phyloP scores from a whole-genome alignment of 176 grass and related monocot genomes.

The Stipa capillata region DNA sequence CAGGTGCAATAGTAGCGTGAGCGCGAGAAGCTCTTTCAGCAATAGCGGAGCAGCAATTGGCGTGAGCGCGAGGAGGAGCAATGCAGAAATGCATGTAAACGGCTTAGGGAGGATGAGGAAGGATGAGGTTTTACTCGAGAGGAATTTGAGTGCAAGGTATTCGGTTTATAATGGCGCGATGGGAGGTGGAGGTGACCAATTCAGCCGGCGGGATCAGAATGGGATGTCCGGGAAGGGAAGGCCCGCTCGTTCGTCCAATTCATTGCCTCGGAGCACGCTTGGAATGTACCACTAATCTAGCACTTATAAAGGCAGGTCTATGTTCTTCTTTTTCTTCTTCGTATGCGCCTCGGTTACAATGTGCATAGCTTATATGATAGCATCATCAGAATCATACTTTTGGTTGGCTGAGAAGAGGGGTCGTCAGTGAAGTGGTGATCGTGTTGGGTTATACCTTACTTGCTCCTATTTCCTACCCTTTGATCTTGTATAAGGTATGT shows the following conservation, averaged over 20 bases:
- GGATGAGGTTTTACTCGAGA: slow-evolving; percentile 61
- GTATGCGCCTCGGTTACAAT: background rate
- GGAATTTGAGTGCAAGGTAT: slow-evolving; percentile 54
- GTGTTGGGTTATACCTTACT: slow-evolving; percentile 19
- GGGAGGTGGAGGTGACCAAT: slow-evolving; percentile 17
- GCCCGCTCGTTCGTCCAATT: slow-evolving; percentile 34
- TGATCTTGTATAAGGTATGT: background rate
- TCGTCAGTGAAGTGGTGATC: background rate
- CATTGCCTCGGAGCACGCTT: slow-evolving; percentile 31
- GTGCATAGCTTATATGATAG: slow-evolving; percentile 10
- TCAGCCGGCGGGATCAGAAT: slow-evolving; percentile 27
- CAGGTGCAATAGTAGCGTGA: slow-evolving; percentile 69
- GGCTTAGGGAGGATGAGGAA: slow-evolving; percentile 45
- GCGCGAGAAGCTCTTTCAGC: slow-evolving; percentile 53
- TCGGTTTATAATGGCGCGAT: slow-evolving; percentile 33
- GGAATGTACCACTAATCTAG: slow-evolving; percentile 38
- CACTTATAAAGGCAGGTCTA: background rate
- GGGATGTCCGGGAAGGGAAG: slow-evolving; percentile 28
- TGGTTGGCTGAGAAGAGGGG: background rate
- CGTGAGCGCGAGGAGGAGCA: slow-evolving; percentile 47
- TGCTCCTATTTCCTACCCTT: slow-evolving; percentile 12
- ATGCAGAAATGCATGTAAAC: slow-evolving; percentile 30
- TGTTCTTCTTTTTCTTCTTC: background rate
- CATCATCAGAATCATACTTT: background rate
- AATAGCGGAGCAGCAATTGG: slow-evolving; percentile 7